Base-by-base conservation (phyloP, 495 filamentous ascomycete genomes). In the Penicillium cosmopolitanum region DNA sequence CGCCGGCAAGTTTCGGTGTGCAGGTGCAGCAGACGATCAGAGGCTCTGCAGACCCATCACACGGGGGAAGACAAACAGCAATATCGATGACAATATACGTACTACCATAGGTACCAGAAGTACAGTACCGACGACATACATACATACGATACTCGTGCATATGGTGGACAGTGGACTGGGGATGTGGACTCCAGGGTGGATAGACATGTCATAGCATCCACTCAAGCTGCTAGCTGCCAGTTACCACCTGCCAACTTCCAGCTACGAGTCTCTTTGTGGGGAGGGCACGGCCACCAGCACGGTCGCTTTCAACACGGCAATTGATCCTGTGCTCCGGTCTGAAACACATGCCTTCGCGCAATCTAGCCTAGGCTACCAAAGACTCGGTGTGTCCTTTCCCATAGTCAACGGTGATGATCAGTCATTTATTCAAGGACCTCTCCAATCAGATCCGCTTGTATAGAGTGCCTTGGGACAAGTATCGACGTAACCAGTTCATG, bases 241-340 rank as follows among this genome's bases (percentile, higher is more conserved):
- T 31, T 6, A 13, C 33, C 51, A 38, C 10, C 36, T 38, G 36
- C 36, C 36, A 38, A 38, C 36, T 38, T 38, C 15, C 36, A 38
- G 15, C 36, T n/a, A 10, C 13, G 34, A 13, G 43, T 35, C 38
- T 50, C 48, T 51, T 15, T 10, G 48, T 25, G 48, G 18, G 13
- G 19, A 44, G 51, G 51, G 40, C 53, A 54, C 51, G 51, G 51
- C 23, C 51, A 19, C 15, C 21, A 46, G 46, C 46, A 48, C 46
- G 46, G 46, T 48, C 46, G 42, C 42, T 44, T 44, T 44, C 42
- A 44, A 10, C 8, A 48, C 11, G 55, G 44, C 36, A 54, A 57
- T 44, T 31, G 54, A 57, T 55, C 44, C 44, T 55, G 60, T 62
- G 51, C 51, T 7, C 51, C 55, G 13, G 35, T 35, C 25, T 55